Evolutionary conservation across 2,329 filamentous ascomycete species (phyloP), one percentile per base, ranked within the genome.

Genomic region (Neofusicoccum cordaticola): DNA sequence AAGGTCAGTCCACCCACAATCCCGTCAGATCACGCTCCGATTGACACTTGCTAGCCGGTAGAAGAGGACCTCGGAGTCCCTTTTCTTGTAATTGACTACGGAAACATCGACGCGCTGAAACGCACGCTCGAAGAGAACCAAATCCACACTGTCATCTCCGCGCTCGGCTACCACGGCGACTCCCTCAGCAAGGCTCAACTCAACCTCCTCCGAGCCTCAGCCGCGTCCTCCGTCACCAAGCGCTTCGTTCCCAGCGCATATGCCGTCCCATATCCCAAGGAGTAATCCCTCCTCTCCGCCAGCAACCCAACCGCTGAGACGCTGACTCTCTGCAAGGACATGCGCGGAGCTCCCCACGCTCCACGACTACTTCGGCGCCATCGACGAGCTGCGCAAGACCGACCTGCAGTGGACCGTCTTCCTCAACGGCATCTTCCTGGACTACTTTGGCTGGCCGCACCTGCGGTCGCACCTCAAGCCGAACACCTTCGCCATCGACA

Each of bases 141-240:
- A 0, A 69, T 83, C 19, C 72, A 83, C 58, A 83, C 79, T 0
- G 70, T 83, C 50, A 78, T 84, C 31, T 84, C 80, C 0, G 71
- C 77, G 4, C 72, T 83, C 34, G 70, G 68, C 4, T 72, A 80
- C 63, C 66, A 72, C 58, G 68, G 70, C 15, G 67, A 75, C 2
- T 69, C 67, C 39, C 71, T 17, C 69, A 70, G 58, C 6, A 71
- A 71, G 12, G 72, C 73, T 1, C 77, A 83, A 66, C 27, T 79
- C 12, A 78, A 79, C 39, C 73, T 84, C 11, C 80, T 84, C 48
- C 69, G 73, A 7, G 82, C 81, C 0, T 79, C 81, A 1, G 79
- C 78, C 22, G 67, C 68, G 17, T 79, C 81, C 0, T 66, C 52
- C 2, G 62, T 67, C 0, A 82, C 81, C 0, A 74, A 73, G 62